Conservation (phyloP, 768 basidiomycete species). For the Lentinula sp. region DNA sequence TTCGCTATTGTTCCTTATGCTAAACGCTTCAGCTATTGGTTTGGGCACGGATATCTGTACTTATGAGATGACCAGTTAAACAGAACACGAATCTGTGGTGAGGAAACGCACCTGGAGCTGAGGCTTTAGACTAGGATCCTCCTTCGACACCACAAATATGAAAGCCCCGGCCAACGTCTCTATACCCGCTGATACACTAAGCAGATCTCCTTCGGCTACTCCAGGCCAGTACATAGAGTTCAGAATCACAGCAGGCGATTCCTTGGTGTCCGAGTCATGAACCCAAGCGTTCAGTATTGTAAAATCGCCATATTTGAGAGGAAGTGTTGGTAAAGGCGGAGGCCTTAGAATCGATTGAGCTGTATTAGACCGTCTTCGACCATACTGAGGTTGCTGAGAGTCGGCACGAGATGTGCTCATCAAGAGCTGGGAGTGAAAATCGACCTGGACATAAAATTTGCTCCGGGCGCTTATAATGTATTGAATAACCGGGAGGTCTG, state of each 20-base stretch:
- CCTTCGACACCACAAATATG: slow-evolving; percentile 62
- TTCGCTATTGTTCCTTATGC: slow-evolving; percentile 65
- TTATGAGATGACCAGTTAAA: not conserved
- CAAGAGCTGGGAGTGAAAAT: not conserved
- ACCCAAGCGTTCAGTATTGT: slow-evolving; percentile 70
- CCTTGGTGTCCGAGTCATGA: slow-evolving; percentile 46
- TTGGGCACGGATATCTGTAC: slow-evolving; percentile 69
- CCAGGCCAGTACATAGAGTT: slow-evolving; percentile 78
- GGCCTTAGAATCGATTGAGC: slow-evolving; percentile 58
- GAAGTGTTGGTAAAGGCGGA: slow-evolving; percentile 23
- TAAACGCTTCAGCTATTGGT: slow-evolving; percentile 65
- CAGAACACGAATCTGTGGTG: not conserved
- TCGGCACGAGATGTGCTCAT: slow-evolving; percentile 63
- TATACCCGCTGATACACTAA: slow-evolving; percentile 42
- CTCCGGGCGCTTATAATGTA: too few species aligned
- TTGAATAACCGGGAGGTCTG: too few species aligned
- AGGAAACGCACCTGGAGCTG: slow-evolving; percentile 49
- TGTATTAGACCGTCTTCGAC: slow-evolving; percentile 70
- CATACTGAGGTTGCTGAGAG: slow-evolving; percentile 50
- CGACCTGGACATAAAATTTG: not conserved
- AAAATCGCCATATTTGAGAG: slow-evolving; percentile 54
- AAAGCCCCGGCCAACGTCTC: slow-evolving; percentile 41
- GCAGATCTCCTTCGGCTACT: slow-evolving; percentile 67
- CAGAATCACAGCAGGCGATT: slow-evolving; percentile 53
- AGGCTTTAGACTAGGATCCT: slow-evolving; percentile 54